phyloP scores from a whole-genome alignment of 2,329 filamentous ascomycete species.

The Colletotrichum musicola region DNA sequence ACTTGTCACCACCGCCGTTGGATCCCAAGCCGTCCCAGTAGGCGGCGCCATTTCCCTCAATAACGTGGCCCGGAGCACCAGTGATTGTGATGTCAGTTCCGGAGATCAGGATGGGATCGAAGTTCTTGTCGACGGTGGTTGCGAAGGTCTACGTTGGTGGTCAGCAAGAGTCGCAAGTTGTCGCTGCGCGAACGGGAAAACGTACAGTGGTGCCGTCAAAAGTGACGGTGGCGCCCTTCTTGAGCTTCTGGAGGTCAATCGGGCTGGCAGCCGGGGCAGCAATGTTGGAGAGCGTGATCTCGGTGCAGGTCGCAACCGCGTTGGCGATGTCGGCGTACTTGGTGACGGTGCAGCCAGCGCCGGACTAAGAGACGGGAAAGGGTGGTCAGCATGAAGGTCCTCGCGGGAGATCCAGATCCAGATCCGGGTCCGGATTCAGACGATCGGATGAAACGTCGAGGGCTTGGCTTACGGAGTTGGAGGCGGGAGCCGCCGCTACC shows the following conservation, averaged over 20 bases:
- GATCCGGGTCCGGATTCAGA: background rate
- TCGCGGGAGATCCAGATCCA: background rate
- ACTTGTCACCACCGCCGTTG: slow-evolving; percentile 34
- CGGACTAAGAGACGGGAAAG: slow-evolving; percentile 7
- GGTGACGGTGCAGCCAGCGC: slow-evolving; percentile 21
- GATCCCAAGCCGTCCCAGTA: slow-evolving; percentile 37
- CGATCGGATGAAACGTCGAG: background rate
- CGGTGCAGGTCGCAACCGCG: slow-evolving; percentile 27
- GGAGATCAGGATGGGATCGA: slow-evolving; percentile 36
- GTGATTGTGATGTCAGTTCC: slow-evolving; percentile 30
- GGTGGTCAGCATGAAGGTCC: slow-evolving; percentile 9
- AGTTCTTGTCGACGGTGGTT: slow-evolving; percentile 11
- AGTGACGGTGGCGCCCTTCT: slow-evolving; percentile 22
- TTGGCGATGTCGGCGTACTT: slow-evolving; percentile 25
- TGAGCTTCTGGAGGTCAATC: slow-evolving; percentile 30
- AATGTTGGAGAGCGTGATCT: slow-evolving; percentile 35
- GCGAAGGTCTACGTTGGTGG: slow-evolving; percentile 24
- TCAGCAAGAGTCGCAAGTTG: background rate
- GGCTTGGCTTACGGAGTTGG: slow-evolving; percentile 22
- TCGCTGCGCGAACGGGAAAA: no score
- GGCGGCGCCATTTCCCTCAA: slow-evolving; percentile 33
- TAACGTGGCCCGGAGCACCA: slow-evolving; percentile 29
- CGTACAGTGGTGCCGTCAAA: slow-evolving; percentile 32
- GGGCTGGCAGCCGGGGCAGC: slow-evolving; percentile 20
- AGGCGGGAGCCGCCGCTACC: slow-evolving; percentile 20